Conservation (phyloP, 2,329 filamentous ascomycete species). For the Fusarium citri region DNA sequence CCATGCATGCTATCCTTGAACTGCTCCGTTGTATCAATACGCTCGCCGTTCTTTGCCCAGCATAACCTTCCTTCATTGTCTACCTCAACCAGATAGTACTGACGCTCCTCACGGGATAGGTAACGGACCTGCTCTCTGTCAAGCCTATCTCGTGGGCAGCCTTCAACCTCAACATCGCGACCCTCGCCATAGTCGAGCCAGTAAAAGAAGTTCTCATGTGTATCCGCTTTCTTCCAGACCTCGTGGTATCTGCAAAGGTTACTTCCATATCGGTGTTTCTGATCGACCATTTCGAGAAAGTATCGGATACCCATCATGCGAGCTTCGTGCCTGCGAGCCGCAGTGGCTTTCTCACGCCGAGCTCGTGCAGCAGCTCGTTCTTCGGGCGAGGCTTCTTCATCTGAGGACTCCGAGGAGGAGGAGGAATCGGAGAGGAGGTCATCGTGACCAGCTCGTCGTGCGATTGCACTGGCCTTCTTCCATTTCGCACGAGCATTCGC, state of each 20-base stretch:
- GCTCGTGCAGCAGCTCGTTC: conserved; percentile 54
- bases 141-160: conserved; percentile 78
- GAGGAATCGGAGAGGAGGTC: conserved; percentile 61
- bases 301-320: conserved; percentile 89
- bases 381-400: conserved; percentile 50
- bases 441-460: conserved; percentile 77
- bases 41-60: conserved; percentile 85
- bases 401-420: conserved; percentile 47
- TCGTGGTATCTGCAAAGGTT: conserved; percentile 85
- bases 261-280: conserved; percentile 87
- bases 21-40: conserved; percentile 79
- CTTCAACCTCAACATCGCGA: conserved; percentile 73
- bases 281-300: conserved; percentile 86
- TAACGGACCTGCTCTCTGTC: conserved; percentile 87
- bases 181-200: conserved; percentile 90
- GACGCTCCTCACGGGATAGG: conserved; percentile 82
- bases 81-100: conserved; percentile 82
- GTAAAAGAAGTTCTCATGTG: conserved; percentile 91
- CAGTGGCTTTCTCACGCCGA: conserved; percentile 62
- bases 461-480: conserved; percentile 78
- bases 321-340: conserved; percentile 71
- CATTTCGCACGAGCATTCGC: conserved; percentile 73
- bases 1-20: conserved; percentile 85
- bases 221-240: conserved; percentile 82
- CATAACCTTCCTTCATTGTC: conserved; percentile 80